phyloP scores from a whole-genome alignment of 208 protist genomes.

The Trichomonas gallinae region DNA sequence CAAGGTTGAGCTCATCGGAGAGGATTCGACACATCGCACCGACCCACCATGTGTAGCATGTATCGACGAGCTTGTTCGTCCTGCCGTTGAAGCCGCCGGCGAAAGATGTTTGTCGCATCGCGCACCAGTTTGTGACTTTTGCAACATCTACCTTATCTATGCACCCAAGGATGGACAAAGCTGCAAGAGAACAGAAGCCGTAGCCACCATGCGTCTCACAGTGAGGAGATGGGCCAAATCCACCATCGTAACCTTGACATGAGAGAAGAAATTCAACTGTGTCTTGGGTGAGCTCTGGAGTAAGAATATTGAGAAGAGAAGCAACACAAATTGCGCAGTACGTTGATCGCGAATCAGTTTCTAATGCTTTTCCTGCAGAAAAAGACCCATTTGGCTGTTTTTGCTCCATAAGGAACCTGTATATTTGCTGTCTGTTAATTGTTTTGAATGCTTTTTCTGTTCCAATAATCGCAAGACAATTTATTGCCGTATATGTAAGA shows the following conservation, averaged over 20 bases:
- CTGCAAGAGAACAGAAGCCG: neutral
- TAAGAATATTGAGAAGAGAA: neutral
- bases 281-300: neutral
- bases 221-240: neutral
- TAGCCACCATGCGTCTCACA: neutral
- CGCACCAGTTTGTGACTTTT: slow-evolving; percentile 9
- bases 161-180: neutral
- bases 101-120: slow-evolving; percentile 24
- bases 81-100: slow-evolving; percentile 37
- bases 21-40: slow-evolving; percentile 11
- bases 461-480: neutral
- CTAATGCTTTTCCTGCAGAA: neutral
- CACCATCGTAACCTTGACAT: neutral
- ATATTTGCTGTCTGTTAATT: neutral
- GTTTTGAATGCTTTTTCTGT: neutral
- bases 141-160: neutral
- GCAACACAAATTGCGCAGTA: neutral
- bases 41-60: slow-evolving; percentile 41
- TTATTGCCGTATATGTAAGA: neutral
- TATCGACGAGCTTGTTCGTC: slow-evolving; percentile 41
- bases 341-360: neutral
- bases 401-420: neutral
- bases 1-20: neutral
- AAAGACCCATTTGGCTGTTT: slow-evolving; percentile 5
- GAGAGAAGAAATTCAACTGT: neutral